Conservation (phyloP, 805 yeast genomes). For the Candida michaelii region DNA sequence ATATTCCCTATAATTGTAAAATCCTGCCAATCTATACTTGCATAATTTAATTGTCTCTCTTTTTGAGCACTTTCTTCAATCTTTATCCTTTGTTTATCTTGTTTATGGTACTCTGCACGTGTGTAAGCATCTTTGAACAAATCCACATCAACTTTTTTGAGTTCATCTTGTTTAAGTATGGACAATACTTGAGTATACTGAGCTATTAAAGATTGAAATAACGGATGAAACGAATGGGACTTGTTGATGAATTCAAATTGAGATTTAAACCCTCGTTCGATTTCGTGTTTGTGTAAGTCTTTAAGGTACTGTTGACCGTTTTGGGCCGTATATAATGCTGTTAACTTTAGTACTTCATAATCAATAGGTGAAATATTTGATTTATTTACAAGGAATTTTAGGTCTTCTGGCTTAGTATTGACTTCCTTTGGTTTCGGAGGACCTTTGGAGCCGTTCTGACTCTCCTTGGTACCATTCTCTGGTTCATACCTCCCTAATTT, state of each 20-base stretch:
- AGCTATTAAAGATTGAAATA: constrained; percentile 49
- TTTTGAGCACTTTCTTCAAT: constrained; percentile 34
- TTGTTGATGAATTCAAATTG: constrained; percentile 69
- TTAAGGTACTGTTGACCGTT: constrained; percentile 51
- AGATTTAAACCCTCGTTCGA: constrained; percentile 35
- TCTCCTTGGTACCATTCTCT: not conserved
- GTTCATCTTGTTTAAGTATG: constrained; percentile 14
- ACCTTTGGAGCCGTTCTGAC: not conserved
- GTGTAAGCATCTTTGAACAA: constrained; percentile 48
- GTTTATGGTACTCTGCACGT: constrained; percentile 56
- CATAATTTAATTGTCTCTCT: constrained; percentile 51
- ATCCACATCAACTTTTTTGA: constrained; percentile 18
- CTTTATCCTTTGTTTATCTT: constrained; percentile 29
- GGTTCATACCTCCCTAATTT: constrained; percentile 26
- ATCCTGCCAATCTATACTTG: constrained; percentile 86
- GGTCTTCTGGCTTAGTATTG: constrained; percentile 18
- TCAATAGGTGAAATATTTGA: constrained; percentile 58
- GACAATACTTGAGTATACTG: constrained; percentile 49
- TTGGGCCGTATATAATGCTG: constrained; percentile 67
- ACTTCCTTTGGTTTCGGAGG: too few species aligned
- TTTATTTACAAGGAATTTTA: constrained; percentile 26
- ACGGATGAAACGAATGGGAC: constrained; percentile 57
- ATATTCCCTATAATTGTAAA: constrained; percentile 71
- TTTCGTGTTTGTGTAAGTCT: constrained; percentile 36
- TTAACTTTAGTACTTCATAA: constrained; percentile 63